These are phyloP conservation scores for Fusarium avenaceum DNA, from an alignment of 2,329 filamentous ascomycete species.

Conservation along the genomic window DNA sequence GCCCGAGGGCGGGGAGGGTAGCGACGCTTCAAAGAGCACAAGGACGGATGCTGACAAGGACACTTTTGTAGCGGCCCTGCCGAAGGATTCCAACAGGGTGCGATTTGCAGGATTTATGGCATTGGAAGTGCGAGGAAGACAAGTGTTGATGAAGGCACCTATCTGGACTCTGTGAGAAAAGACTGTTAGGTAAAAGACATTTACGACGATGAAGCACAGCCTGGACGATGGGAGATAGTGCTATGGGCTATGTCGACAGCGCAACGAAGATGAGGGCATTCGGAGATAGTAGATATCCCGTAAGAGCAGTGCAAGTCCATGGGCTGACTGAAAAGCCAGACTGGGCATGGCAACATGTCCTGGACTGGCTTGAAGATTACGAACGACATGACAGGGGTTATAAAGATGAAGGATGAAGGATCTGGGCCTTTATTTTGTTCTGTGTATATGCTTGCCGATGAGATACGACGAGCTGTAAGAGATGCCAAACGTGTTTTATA, in stretches of 20 bases:
- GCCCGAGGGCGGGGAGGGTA: slow-evolving; percentile 38
- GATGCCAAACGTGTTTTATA: slow-evolving; percentile 18
- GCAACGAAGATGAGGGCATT: not conserved
- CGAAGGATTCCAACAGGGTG: slow-evolving; percentile 69
- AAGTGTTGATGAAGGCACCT: slow-evolving; percentile 81
- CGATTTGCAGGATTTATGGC: slow-evolving; percentile 82
- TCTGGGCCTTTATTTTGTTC: slow-evolving; percentile 38
- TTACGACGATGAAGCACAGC: slow-evolving; percentile 1
- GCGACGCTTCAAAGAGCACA: slow-evolving; percentile 49
- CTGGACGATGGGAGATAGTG: slow-evolving; percentile 9
- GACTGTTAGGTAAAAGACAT: not conserved
- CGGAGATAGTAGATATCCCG: slow-evolving; percentile 20
- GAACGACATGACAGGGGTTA: slow-evolving; percentile 27
- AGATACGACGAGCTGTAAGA: slow-evolving; percentile 15
- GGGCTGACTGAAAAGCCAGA: slow-evolving; percentile 4
- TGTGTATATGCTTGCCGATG: slow-evolving; percentile 26
- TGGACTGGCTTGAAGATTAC: slow-evolving; percentile 21
- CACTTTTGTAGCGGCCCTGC: slow-evolving; percentile 52
- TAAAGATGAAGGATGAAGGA: slow-evolving; percentile 40
- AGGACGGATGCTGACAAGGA: slow-evolving; percentile 58
- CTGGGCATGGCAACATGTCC: slow-evolving; percentile 29
- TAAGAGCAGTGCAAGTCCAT: slow-evolving; percentile 1
- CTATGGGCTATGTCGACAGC: slow-evolving; percentile 3
- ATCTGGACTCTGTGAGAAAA: slow-evolving; percentile 70
- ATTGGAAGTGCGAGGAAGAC: slow-evolving; percentile 80